Conservation (phyloP, 1,139 yeast species). For the Suhomyces bribrorum region DNA sequence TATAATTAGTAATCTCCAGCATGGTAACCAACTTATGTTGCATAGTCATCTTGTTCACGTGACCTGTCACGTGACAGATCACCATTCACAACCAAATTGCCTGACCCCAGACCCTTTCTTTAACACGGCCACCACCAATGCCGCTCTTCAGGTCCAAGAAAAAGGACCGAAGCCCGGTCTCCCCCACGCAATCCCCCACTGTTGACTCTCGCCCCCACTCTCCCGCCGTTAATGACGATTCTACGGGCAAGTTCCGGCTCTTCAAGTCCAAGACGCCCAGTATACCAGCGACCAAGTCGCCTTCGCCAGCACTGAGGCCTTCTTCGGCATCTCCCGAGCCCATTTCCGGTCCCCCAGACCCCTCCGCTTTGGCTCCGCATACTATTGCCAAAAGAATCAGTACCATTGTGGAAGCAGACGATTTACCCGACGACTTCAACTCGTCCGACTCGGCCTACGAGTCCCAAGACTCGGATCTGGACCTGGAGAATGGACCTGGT, state of each 20-base stretch:
- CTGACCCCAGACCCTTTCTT: not conserved
- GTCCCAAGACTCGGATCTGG: conserved; percentile 7
- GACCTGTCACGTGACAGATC: too few relatives aligned
- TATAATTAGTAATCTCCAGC: too few relatives aligned
- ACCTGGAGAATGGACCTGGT: conserved; percentile 13
- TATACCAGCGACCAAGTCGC: not conserved
- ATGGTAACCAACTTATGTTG: too few relatives aligned
- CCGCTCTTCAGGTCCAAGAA: conserved; percentile 12
- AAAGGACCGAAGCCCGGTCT: conserved; percentile 9
- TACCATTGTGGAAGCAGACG: conserved; percentile 24
- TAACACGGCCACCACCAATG: conserved; percentile 2
- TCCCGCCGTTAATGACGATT: conserved; percentile 5
- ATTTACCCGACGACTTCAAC: conserved; percentile 4
- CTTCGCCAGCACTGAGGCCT: not conserved
- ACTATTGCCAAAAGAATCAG: conserved; percentile 21
- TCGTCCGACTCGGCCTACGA: conserved; percentile 12
- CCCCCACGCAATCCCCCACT: conserved; percentile 4
- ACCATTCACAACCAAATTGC: not conserved
- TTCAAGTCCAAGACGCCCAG: conserved; percentile 6
- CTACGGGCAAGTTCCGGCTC: conserved; percentile 4
- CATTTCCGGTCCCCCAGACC: not conserved
- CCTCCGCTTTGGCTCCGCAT: conserved; percentile 9
- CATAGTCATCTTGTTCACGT: too few relatives aligned
- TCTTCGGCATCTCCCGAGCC: conserved; percentile 1
- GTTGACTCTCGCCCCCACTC: conserved; percentile 10